Conservation (phyloP, 2,329 filamentous ascomycete species). For the Leptodontidium sp. region DNA sequence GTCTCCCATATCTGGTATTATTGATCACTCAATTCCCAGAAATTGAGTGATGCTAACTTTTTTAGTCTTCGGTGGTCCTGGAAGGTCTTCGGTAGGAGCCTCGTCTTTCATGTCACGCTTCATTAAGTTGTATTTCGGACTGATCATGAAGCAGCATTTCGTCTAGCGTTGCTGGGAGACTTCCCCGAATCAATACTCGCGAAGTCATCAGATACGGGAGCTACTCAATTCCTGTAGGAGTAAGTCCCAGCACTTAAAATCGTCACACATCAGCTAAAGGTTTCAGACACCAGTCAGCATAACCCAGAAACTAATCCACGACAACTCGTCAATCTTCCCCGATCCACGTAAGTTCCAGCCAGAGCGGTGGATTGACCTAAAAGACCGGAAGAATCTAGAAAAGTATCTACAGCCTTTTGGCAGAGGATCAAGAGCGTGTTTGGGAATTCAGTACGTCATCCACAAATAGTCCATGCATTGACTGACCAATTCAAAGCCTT, state of each 20-base stretch:
- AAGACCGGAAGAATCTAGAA: conserved; percentile 29
- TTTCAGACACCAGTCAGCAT: conserved; percentile 34
- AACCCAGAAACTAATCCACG: conserved; percentile 33
- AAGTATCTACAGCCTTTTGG: conserved; percentile 31
- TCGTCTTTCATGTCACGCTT: too few species aligned
- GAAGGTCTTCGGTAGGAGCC: not conserved
- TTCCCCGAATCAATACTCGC: conserved; percentile 30
- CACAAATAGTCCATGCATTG: not conserved
- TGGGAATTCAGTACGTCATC: conserved; percentile 31
- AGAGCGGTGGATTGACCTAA: conserved; percentile 31
- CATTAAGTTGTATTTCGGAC: too few species aligned
- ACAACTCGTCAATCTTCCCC: conserved; percentile 32
- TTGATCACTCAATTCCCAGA: not conserved
- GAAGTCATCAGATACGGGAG: conserved; percentile 29
- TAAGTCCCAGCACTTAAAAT: not conserved
- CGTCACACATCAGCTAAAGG: not conserved
- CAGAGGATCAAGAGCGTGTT: conserved; percentile 24
- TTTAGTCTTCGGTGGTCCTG: conserved; percentile 22
- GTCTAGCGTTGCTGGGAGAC: conserved; percentile 28
- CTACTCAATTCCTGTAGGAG: conserved; percentile 24
- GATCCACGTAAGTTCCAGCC: conserved; percentile 32
- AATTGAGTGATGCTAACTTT: not conserved
- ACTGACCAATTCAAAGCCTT: conserved; percentile 27
- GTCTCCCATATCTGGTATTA: conserved; percentile 35
- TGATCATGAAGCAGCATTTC: conserved; percentile 13